These are phyloP conservation scores for Fusarium ramigenum DNA, from an alignment of 2,329 filamentous ascomycete species.

Conservation along the genomic window DNA sequence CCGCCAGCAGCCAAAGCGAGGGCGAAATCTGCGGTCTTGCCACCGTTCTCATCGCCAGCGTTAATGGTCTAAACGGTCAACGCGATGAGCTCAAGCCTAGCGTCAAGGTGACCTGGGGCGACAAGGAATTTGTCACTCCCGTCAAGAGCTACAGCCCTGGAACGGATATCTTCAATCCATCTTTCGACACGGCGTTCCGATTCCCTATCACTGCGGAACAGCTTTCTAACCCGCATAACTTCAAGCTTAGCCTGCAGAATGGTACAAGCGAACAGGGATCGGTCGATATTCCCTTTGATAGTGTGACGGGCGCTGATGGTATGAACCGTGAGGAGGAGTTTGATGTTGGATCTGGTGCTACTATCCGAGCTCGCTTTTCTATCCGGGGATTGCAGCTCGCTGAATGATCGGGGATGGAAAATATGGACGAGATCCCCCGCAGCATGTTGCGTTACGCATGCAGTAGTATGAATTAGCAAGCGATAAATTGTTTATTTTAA, in stretches of 20 bases:
- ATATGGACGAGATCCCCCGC: accelerated
- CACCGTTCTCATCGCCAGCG: conserved; percentile 37
- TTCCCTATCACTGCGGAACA: conserved; percentile 36
- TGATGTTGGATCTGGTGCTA: conserved; percentile 33
- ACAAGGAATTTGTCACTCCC: conserved; percentile 38
- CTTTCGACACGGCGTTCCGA: conserved; percentile 37
- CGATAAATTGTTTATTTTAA: background rate
- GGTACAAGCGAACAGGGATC: conserved; percentile 21
- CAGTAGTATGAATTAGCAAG: conserved; percentile 11
- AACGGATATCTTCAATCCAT: conserved; percentile 41
- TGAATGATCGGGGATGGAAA: background rate
- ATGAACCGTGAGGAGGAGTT: conserved; percentile 31
- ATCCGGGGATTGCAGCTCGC: conserved; percentile 33
- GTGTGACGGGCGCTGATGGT: conserved; percentile 8
- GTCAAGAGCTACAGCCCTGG: conserved; percentile 37
- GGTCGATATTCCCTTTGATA: conserved; percentile 28
- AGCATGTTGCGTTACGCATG: background rate
- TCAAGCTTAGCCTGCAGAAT: conserved; percentile 33
- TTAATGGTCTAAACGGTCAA: conserved; percentile 29
- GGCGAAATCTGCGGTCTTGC: conserved; percentile 40
- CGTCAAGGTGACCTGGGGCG: conserved; percentile 39
- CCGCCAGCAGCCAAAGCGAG: conserved; percentile 20
- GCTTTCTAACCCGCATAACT: conserved; percentile 22
- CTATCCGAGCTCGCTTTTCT: conserved; percentile 29
- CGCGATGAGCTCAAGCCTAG: conserved; percentile 41